A percentile compares a stretch with the other conserved stretches of the same genome.
phyloP scores from a whole-genome alignment of 176 grass and related monocot genomes.

The Cenchrus fungigraminus region DNA sequence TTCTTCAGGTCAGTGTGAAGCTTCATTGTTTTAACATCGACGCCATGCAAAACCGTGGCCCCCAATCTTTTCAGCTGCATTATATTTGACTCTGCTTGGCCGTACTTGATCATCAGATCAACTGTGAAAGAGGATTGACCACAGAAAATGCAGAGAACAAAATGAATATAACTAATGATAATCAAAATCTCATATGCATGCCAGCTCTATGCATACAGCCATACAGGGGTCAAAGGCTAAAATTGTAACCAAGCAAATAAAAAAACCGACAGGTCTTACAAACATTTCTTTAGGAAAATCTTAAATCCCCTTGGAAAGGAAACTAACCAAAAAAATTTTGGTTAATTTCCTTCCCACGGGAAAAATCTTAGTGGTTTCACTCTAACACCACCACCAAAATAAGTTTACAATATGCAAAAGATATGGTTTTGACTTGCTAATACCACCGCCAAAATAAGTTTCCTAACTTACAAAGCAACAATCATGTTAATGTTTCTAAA shows the following conservation, averaged over 20 bases:
- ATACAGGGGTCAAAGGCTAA: not conserved
- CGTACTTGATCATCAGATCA: conserved; percentile 40
- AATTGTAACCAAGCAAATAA: not conserved
- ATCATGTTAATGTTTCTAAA: no score
- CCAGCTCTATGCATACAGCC: not conserved
- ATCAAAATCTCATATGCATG: not conserved
- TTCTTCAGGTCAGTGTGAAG: conserved; percentile 46
- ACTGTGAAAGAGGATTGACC: conserved; percentile 8
- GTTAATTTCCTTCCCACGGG: no score
- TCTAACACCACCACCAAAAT: no score
- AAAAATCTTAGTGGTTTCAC: no score
- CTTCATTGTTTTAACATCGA: conserved; percentile 55
- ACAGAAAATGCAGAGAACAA: conserved; percentile 5
- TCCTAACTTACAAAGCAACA: no score
- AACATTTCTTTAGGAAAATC: no score
- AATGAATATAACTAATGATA: not conserved
- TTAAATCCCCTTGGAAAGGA: no score
- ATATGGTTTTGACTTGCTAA: no score
- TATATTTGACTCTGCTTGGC: conserved; percentile 48
- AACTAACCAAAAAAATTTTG: no score
- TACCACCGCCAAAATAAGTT: no score
- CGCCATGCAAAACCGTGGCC: conserved; percentile 40
- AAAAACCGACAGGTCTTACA: not conserved
- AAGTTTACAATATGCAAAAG: no score
- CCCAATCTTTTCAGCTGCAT: conserved; percentile 39